Percentiles rank a stretch among this genome's conserved stretches.
Conservation (phyloP, 306 rosid genomes). For the Adenanthera pavonina region DNA sequence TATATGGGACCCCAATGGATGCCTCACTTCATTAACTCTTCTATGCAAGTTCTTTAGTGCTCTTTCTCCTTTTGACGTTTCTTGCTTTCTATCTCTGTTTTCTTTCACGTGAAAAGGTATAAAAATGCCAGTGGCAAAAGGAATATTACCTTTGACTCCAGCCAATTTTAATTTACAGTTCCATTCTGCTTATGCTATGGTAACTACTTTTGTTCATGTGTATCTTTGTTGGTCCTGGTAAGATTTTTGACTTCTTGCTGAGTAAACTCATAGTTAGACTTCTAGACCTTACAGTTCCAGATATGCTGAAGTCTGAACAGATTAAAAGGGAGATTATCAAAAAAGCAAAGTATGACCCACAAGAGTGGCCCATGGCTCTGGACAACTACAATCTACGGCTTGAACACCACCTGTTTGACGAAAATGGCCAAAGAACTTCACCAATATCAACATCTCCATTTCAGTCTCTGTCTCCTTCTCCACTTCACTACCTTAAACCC, state of each 20-base stretch:
- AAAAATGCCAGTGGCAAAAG: conserved; percentile 9
- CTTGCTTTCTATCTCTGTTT: conserved; percentile 30
- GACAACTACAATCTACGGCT: conserved; percentile 61
- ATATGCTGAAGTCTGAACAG: conserved; percentile 23
- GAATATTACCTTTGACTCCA: conserved; percentile 1
- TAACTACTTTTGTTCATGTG: not conserved
- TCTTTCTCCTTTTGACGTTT: conserved; percentile 37
- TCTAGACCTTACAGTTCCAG: conserved; percentile 16
- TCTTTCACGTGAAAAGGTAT: conserved; percentile 42
- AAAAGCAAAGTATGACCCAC: conserved; percentile 63
- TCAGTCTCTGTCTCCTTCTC: conserved; percentile 45
- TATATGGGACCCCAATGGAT: conserved; percentile 30
- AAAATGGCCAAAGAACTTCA: conserved; percentile 54
- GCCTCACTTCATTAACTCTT: conserved; percentile 1
- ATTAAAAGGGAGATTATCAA: conserved; percentile 26
- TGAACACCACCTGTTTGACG: conserved; percentile 57
- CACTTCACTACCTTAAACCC: conserved; percentile 45
- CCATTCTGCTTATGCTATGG: not conserved
- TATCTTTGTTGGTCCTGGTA: conserved; percentile 24
- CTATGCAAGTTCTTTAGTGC: conserved; percentile 9
- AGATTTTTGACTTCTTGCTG: conserved; percentile 40
- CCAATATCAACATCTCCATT: conserved; percentile 49
- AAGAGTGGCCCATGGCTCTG: conserved; percentile 61
- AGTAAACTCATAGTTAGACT: conserved; percentile 2
- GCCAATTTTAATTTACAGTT: not conserved